Evolutionary conservation across 495 filamentous ascomycete genomes (phyloP).

Genomic region (Hypoxylon fuscum): DNA sequence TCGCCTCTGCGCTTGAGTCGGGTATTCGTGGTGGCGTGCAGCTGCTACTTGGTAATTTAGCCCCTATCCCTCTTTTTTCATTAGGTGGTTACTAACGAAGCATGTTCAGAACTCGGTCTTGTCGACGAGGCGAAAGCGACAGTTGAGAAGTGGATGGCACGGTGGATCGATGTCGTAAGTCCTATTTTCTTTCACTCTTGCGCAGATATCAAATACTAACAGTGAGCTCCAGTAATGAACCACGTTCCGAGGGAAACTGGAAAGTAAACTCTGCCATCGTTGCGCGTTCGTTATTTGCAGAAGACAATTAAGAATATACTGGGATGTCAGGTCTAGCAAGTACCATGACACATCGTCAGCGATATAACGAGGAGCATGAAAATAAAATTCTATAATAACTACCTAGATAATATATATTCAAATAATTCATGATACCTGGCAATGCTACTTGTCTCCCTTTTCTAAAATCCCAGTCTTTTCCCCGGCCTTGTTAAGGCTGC

Average conservation of each 20-base stretch:
- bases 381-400: no score
- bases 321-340: no score
- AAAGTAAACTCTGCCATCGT: no score
- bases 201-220: no score
- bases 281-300: no score
- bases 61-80: background rate
- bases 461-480: background rate
- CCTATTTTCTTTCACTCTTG: background rate
- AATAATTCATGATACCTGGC: no score
- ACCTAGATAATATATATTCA: no score
- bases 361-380: no score
- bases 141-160: conserved; percentile 73
- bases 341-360: no score
- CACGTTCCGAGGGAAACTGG: no score
- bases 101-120: conserved; percentile 62
- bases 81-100: conserved; percentile 11
- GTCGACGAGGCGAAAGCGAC: conserved; percentile 75
- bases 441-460: no score
- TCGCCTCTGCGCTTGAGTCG: conserved; percentile 71
- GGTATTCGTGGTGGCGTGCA: conserved; percentile 72
- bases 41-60: conserved; percentile 59
- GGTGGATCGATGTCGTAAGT: conserved; percentile 59
- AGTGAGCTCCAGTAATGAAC: background rate
- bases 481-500: background rate
- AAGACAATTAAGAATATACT: no score